Conservation (phyloP, 768 basidiomycete genomes). For the Lyophyllum decastes region DNA sequence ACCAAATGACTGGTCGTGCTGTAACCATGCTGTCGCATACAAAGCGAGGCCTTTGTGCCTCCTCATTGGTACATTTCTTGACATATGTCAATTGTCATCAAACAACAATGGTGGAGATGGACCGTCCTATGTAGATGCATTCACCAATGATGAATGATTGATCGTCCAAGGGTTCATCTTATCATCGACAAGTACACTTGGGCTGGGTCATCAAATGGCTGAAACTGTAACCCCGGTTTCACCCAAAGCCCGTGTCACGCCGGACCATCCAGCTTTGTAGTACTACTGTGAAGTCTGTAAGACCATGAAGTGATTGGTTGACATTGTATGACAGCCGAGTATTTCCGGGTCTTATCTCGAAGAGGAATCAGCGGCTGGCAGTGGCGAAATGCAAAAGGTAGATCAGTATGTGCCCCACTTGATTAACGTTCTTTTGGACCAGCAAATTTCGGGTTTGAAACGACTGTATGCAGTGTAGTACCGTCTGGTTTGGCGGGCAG, state of each 20-base stretch:
- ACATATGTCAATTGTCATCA: slow-evolving; percentile 9
- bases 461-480: too few relatives aligned
- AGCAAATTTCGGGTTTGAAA: too few relatives aligned
- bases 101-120: background rate
- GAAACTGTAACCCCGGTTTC: background rate
- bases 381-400: too few relatives aligned
- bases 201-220: background rate
- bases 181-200: background rate
- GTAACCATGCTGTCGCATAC: background rate
- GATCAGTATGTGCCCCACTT: too few relatives aligned
- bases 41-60: slow-evolving; percentile 3
- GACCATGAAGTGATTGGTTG: too few relatives aligned
- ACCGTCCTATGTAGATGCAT: background rate
- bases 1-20: background rate
- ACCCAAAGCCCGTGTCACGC: too few relatives aligned
- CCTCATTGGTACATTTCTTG: slow-evolving; percentile 12
- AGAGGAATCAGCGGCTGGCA: too few relatives aligned
- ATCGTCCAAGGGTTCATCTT: background rate
- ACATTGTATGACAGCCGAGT: too few relatives aligned
- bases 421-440: too few relatives aligned
- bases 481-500: background rate
- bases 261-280: too few relatives aligned
- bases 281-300: too few relatives aligned
- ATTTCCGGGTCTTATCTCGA: too few relatives aligned
- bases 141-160: background rate